A percentile compares a stretch with the other conserved stretches of the same genome.
These are phyloP conservation scores for Ceratobasidium sp. DNA, from an alignment of 1,284 basidiomycete species.

Conservation along the genomic window DNA sequence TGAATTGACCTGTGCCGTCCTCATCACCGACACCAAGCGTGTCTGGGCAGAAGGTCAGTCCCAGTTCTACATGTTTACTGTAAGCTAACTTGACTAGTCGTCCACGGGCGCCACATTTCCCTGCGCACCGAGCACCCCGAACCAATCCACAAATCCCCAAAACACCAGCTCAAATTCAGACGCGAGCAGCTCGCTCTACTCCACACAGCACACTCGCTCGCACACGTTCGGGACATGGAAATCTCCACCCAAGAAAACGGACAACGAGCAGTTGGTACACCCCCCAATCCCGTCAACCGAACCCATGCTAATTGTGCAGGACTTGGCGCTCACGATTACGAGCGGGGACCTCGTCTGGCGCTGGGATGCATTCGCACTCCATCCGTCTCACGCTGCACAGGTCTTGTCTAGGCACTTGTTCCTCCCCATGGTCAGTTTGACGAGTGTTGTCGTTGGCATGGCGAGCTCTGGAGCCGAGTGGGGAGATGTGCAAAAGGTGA, in stretches of 20 bases:
- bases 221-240: slow-evolving; percentile 2
- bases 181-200: not conserved
- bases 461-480: not conserved
- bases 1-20: not conserved
- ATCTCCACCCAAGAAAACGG: not conserved
- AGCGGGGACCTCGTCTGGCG: slow-evolving; percentile 1
- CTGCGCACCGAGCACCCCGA: not conserved
- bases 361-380: slow-evolving; percentile 19
- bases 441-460: not conserved
- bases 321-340: slow-evolving; percentile 1
- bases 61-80: not conserved
- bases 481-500: not conserved
- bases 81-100: not conserved
- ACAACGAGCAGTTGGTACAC: not conserved
- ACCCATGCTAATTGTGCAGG: not conserved
- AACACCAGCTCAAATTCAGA: not conserved
- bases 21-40: slow-evolving; percentile 15
- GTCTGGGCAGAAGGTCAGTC: slow-evolving; percentile 31
- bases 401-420: slow-evolving; percentile 6
- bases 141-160: not conserved
- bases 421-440: slow-evolving; percentile 1
- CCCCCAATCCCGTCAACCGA: not conserved
- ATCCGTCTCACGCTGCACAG: slow-evolving; percentile 3
- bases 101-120: slow-evolving; percentile 25
- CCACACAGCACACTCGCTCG: slow-evolving; percentile 1